phyloP scores from a whole-genome alignment of 148 eudicot species.

The Talinum fruticosum region DNA sequence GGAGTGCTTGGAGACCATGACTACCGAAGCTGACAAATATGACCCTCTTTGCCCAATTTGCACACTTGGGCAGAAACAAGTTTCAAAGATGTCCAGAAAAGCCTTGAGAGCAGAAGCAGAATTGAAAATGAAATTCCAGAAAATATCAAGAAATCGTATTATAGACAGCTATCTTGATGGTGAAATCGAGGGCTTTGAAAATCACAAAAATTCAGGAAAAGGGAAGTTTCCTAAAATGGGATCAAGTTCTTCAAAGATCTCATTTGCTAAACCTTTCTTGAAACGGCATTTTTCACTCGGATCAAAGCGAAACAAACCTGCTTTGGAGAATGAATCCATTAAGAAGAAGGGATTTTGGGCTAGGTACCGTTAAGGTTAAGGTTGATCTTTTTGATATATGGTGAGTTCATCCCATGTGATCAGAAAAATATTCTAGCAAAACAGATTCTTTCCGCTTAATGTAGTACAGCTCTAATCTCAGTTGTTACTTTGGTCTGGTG shows the following conservation, averaged over 20 bases:
- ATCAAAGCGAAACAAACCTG: slow-evolving; percentile 29
- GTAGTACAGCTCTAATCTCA: not conserved
- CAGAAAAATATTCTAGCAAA: not conserved
- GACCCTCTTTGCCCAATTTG: slow-evolving; percentile 48
- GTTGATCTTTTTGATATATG: not conserved
- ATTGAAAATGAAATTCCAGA: slow-evolving; percentile 37
- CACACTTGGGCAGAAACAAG: slow-evolving; percentile 39
- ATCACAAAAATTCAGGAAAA: slow-evolving; percentile 25
- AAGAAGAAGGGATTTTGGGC: slow-evolving; percentile 48
- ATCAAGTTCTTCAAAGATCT: slow-evolving; percentile 33
- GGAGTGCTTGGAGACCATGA: slow-evolving; percentile 45
- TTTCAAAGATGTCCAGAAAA: slow-evolving; percentile 37
- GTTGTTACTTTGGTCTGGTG: not conserved
- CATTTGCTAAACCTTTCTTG: slow-evolving; percentile 40
- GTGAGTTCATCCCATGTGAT: slow-evolving; percentile 7
- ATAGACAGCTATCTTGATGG: slow-evolving; percentile 41
- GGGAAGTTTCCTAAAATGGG: slow-evolving; percentile 35
- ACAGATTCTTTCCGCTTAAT: not conserved
- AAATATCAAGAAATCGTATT: slow-evolving; percentile 39
- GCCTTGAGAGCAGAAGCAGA: slow-evolving; percentile 42
- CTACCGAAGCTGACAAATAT: slow-evolving; percentile 36
- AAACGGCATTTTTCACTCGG: slow-evolving; percentile 41
- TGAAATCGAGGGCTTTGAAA: slow-evolving; percentile 25
- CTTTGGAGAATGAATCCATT: slow-evolving; percentile 31
- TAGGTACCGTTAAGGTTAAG: slow-evolving; percentile 36